These are phyloP conservation scores for Lobosporangium transversale DNA, from an alignment of 192 early-diverging fungal genomes.

Conservation along the genomic window DNA sequence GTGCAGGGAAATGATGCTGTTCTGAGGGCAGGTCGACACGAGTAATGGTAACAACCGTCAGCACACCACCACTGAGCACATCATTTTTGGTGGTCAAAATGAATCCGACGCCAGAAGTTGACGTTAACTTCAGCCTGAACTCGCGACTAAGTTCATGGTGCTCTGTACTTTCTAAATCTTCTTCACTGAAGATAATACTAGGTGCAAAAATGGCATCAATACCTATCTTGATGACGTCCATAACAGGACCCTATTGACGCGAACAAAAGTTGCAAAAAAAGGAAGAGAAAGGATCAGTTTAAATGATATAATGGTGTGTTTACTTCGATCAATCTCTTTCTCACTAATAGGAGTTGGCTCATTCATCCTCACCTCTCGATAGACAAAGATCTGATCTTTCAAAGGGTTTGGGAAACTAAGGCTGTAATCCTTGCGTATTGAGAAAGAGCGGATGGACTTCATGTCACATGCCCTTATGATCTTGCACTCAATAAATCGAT, in stretches of 20 bases:
- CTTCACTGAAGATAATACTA: background rate
- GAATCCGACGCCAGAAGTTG: background rate
- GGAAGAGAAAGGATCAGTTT: too few relatives aligned
- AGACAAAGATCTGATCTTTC: background rate
- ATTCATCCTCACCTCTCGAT: background rate
- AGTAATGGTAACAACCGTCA: background rate
- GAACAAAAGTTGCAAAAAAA: too few relatives aligned
- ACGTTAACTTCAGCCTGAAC: background rate
- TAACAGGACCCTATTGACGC: background rate
- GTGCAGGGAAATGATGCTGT: background rate
- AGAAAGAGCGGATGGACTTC: background rate
- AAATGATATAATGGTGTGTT: background rate
- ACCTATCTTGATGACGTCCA: background rate
- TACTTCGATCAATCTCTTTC: background rate
- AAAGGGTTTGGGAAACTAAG: background rate
- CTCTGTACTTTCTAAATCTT: background rate
- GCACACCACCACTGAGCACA: background rate
- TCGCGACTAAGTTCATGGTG: background rate
- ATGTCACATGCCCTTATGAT: background rate
- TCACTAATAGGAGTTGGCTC: too few relatives aligned
- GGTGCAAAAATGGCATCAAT: background rate
- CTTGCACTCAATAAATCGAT: background rate
- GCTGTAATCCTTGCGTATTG: background rate
- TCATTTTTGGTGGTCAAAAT: background rate
- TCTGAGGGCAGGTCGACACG: background rate